Evolutionary conservation across 176 grass and related monocot species (phyloP).

Genomic region (Juncus effusus): DNA sequence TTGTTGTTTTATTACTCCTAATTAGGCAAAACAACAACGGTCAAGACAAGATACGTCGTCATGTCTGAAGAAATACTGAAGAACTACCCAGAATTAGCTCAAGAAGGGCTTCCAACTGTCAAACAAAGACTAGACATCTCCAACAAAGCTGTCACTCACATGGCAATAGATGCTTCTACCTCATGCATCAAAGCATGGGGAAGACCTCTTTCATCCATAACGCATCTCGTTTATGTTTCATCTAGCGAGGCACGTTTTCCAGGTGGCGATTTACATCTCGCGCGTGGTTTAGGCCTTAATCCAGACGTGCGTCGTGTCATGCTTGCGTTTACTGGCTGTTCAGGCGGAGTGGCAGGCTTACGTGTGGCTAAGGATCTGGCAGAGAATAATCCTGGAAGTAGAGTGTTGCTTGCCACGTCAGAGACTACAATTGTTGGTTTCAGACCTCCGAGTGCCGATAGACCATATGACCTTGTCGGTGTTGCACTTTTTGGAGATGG

Average conservation of each 20-base stretch:
- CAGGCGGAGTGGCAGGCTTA: conserved; percentile 64
- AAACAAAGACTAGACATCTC: conserved; percentile 70
- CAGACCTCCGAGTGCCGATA: conserved; percentile 55
- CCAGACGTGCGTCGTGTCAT: conserved; percentile 70
- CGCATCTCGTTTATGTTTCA: conserved; percentile 79
- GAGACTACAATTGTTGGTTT: conserved; percentile 75
- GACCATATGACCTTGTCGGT: conserved; percentile 79
- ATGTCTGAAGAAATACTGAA: conserved; percentile 81
- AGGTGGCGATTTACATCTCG: conserved; percentile 66
- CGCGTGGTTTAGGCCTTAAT: conserved; percentile 50
- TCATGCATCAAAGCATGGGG: conserved; percentile 47
- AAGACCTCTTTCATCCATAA: conserved; percentile 38
- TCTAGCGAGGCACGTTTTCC: conserved; percentile 70
- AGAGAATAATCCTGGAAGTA: conserved; percentile 43
- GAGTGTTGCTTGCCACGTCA: conserved; percentile 68
- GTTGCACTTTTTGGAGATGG: conserved; percentile 80
- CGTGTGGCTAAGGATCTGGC: conserved; percentile 72
- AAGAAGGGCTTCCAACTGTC: conserved; percentile 46
- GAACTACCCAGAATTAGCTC: conserved; percentile 57
- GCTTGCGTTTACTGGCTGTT: conserved; percentile 72
- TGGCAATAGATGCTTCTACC: conserved; percentile 48
- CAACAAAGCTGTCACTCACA: conserved; percentile 63
- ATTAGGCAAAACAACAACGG: conserved; percentile 66
- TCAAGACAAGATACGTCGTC: conserved; percentile 71
- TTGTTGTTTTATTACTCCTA: neutral